Evolutionary conservation across 768 basidiomycete genomes (phyloP), one percentile per base, ranked within the genome.

Genomic region (Heimioporus sp.): DNA sequence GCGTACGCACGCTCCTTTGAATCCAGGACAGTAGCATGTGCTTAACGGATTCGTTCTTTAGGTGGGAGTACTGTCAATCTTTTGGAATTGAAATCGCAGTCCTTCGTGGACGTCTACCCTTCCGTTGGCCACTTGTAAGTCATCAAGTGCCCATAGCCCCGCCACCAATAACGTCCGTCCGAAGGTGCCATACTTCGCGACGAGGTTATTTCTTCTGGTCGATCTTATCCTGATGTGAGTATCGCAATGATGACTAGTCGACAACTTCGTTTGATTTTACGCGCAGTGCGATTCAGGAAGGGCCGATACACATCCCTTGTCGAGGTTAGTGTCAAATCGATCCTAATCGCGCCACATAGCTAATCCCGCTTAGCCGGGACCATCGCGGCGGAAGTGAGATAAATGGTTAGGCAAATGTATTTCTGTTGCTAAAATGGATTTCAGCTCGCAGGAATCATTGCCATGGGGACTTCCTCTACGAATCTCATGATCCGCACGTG

Each of bases 71-170:
- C 13, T n/a, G 59, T 4, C 51, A 44, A 9, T 52, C 62, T 1
- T 52, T 53, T 4, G 46, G 35, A 11, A 49, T 66, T 10, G 65
- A 67, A 50, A 60, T 46, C 28, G 54, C 57, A n/a, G 21, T 68
- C 19, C 43, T 67, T 42, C 46, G 56, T 34, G 41, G 54, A 15
- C 51, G 49, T 35, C 28, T 64, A 8, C n/a, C 59, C n/a, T 60
- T 68, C 32, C 64, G 52, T 12, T 68, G 57, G 65, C 32, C 51
- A 32, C 57, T 67, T 32, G 66, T 67, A 35, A 62, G 64, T 2
- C 8, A 10, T 12, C 31, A 10, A 24, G 13, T 41, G 10, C 30
- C 31, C 17, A 7, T 44, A 50, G 8, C 10, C 7, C 31, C 6
- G 13, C 19, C 34, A 17, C 34, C 37, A 16, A 45, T 45, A 16